These are phyloP conservation scores for Penicillium aurantiogriseum DNA, from an alignment of 2,329 filamentous ascomycete genomes.

Conservation along the genomic window DNA sequence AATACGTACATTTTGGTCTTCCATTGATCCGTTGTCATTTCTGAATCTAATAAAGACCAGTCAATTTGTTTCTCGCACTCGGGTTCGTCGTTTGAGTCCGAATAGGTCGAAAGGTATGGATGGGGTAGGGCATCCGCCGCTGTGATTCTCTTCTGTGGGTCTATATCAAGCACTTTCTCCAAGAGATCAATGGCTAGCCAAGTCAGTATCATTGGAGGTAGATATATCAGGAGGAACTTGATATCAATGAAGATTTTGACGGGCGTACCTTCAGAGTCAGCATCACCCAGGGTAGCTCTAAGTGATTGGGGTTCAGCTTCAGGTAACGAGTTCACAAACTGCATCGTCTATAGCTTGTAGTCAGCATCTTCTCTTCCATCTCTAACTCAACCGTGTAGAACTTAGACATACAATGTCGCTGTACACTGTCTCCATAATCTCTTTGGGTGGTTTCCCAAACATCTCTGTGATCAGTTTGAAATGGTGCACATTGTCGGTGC, in stretches of 20 bases:
- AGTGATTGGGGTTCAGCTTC: neutral
- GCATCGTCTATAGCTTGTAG: neutral
- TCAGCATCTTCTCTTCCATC: neutral
- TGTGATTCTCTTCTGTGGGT: slow-evolving; percentile 87
- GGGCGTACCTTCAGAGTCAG: slow-evolving; percentile 3
- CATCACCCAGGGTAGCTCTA: neutral
- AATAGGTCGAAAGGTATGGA: slow-evolving; percentile 90
- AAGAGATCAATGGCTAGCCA: slow-evolving; percentile 86
- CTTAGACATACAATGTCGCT: slow-evolving; percentile 69
- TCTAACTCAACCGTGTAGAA: no score
- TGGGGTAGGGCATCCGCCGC: slow-evolving; percentile 81
- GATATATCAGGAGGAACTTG: neutral
- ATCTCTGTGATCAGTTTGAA: slow-evolving; percentile 99
- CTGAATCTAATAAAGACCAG: slow-evolving; percentile 98
- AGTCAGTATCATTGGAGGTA: neutral
- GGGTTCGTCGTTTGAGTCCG: slow-evolving; percentile 92
- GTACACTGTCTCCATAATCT: slow-evolving; percentile 96
- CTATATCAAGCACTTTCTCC: slow-evolving; percentile 94
- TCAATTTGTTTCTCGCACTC: slow-evolving; percentile 95
- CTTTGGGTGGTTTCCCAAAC: slow-evolving; percentile 88
- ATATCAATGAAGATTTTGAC: neutral
- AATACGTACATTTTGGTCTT: slow-evolving; percentile 85
- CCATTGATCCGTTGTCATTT: slow-evolving; percentile 94
- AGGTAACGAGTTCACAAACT: slow-evolving; percentile 7
- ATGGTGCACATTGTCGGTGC: slow-evolving; percentile 98